Conservation (phyloP, 1,284 basidiomycete species). For the Hypsizygus ulmarius region DNA sequence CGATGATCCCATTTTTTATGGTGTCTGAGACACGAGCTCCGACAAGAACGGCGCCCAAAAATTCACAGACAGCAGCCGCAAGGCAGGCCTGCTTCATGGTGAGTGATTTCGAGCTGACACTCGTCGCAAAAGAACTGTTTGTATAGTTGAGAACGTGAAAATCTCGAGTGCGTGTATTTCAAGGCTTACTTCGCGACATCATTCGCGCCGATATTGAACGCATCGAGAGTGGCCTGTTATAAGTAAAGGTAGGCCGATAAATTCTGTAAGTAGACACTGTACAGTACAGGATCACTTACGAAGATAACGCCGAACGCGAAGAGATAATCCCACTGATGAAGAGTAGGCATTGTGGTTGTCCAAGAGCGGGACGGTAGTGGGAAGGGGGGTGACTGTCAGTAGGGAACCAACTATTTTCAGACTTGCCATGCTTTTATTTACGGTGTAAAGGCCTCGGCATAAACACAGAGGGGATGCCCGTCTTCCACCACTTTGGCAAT, state of each 20-base stretch:
- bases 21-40: constrained; percentile 30
- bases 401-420: not conserved
- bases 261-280: not conserved
- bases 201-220: constrained; percentile 31
- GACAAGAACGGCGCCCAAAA: constrained; percentile 28
- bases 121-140: constrained; percentile 22
- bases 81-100: constrained; percentile 27
- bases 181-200: constrained; percentile 30
- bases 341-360: constrained; percentile 14
- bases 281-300: constrained; percentile 2
- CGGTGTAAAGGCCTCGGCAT: not conserved
- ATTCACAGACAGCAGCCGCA: constrained; percentile 29
- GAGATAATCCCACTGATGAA: constrained; percentile 31
- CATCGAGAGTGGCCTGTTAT: constrained; percentile 24
- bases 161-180: not conserved
- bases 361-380: constrained; percentile 7
- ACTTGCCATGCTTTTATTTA: constrained; percentile 8
- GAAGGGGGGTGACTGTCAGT: constrained; percentile 5
- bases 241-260: not conserved
- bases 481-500: not conserved
- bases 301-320: constrained; percentile 30
- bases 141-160: not conserved
- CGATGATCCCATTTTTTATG: constrained; percentile 30
- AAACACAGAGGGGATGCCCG: not conserved
- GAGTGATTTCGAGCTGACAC: constrained; percentile 29